Conservation (phyloP, 2,329 filamentous ascomycete species). For the Apiospora koreana region DNA sequence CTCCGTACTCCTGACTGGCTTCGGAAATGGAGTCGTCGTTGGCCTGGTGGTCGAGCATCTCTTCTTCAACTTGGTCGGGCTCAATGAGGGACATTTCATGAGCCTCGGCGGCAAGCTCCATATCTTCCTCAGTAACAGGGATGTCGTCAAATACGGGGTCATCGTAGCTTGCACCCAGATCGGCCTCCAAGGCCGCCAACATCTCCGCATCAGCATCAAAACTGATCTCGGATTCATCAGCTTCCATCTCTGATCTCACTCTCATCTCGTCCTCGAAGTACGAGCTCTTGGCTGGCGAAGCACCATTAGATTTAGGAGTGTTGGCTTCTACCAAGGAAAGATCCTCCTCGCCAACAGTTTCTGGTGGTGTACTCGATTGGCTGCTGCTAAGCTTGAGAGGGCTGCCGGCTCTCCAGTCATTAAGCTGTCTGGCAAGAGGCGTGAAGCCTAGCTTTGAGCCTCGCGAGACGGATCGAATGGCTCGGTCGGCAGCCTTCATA, state of each 20-base stretch:
- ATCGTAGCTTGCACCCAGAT: conserved; percentile 37
- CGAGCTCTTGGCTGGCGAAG: conserved; percentile 44
- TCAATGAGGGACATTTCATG: conserved; percentile 61
- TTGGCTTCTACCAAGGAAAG: conserved; percentile 28
- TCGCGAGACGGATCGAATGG: conserved; percentile 31
- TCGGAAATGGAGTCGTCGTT: conserved; percentile 57
- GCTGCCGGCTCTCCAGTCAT: conserved; percentile 63
- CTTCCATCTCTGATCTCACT: conserved; percentile 15
- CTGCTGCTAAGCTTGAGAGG: conserved; percentile 43
- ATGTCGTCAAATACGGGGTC: conserved; percentile 46
- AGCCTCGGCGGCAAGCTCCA: conserved; percentile 59
- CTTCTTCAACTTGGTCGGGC: conserved; percentile 40
- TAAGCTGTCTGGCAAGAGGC: conserved; percentile 62
- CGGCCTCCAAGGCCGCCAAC: conserved; percentile 34
- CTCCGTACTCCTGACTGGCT: conserved; percentile 65
- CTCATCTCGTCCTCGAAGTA: conserved; percentile 67
- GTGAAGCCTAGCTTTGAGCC: conserved; percentile 57
- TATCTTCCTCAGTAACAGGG: conserved; percentile 54
- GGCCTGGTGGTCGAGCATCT: conserved; percentile 31
- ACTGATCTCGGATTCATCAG: conserved; percentile 23
- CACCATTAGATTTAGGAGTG: conserved; percentile 26
- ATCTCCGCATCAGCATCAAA: conserved; percentile 37
- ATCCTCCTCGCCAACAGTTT: conserved; percentile 23
- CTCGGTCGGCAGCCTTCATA: conserved; percentile 29
- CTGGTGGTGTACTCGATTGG: conserved; percentile 27